Percentiles rank a stretch among this genome's conserved stretches.
These are phyloP conservation scores for Xylariaceae sp. DNA, from an alignment of 2,329 filamentous ascomycete genomes.

Conservation along the genomic window DNA sequence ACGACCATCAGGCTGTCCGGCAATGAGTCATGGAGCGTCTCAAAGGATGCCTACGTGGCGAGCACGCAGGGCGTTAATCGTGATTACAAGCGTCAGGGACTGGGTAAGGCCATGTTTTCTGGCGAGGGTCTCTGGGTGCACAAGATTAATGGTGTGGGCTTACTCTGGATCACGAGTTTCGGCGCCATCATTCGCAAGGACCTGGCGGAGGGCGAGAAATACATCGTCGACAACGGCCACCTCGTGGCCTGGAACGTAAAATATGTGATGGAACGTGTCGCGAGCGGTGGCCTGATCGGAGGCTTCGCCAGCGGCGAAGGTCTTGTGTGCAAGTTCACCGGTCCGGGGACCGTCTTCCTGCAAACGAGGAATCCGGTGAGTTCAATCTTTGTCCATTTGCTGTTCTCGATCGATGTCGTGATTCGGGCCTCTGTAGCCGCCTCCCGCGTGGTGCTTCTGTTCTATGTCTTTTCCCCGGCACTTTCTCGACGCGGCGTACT, in stretches of 20 bases:
- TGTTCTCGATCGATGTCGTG: too few species aligned
- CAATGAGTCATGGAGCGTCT: slow-evolving; percentile 76
- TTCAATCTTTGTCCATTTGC: slow-evolving; percentile 14
- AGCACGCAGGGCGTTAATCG: slow-evolving; percentile 84
- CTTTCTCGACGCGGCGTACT: too few species aligned
- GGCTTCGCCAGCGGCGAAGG: slow-evolving; percentile 79
- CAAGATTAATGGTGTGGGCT: slow-evolving; percentile 74
- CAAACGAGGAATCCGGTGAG: slow-evolving; percentile 83
- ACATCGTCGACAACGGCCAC: slow-evolving; percentile 90
- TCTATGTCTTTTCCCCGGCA: too few species aligned
- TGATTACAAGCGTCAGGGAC: slow-evolving; percentile 79
- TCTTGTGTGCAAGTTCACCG: slow-evolving; percentile 89
- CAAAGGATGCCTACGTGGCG: slow-evolving; percentile 82
- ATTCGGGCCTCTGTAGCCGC: too few species aligned
- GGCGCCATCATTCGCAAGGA: slow-evolving; percentile 95
- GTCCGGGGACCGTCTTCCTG: slow-evolving; percentile 85
- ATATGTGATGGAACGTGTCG: slow-evolving; percentile 85
- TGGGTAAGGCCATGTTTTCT: slow-evolving; percentile 89
- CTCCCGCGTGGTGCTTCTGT: too few species aligned
- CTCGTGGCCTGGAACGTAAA: slow-evolving; percentile 96
- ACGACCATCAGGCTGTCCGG: slow-evolving; percentile 74
- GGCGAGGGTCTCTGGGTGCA: slow-evolving; percentile 92
- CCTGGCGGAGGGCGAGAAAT: slow-evolving; percentile 71
- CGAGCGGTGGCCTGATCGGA: slow-evolving; percentile 92
- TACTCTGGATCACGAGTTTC: slow-evolving; percentile 89